Evolutionary conservation across 2,329 filamentous ascomycete species (phyloP), one percentile per base, ranked within the genome.

Genomic region (Botrytis byssoidea): DNA sequence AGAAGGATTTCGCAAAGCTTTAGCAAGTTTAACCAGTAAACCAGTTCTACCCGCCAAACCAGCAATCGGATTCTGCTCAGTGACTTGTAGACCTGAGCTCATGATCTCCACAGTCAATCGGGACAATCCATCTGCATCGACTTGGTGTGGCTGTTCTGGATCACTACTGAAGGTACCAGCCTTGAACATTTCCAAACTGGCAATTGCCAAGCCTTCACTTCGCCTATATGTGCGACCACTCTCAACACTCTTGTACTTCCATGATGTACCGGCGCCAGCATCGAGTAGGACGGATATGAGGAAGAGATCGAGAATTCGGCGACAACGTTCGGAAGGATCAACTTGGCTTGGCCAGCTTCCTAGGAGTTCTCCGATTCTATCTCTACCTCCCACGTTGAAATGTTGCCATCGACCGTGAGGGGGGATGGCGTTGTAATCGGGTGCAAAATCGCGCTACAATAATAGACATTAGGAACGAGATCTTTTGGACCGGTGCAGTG

Each of bases 191-290:
- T 98, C 95, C 79, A 91, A 81, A 76, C 87, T 90, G 10, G 89
- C 89, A 77, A 91, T 90, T 14, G 95, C 95, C 72, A 98, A 87
- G 14, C 95, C 95, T 82, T 98, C 96, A 75, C 94, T 97, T 69
- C 96, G 90, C 70, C 90, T 87, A 83, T 95, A 98, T 59, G 92
- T 83, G 75, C 91, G 92, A 73, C 93, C 94, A 76, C 94, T 97
- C 80, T 97, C 94, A 76, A 91, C 91, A 81, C 94, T 97, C 85
- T 93, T 96, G 85, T 97, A 99, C 78, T 90, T 91, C 96, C 96
- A 99, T 77, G 90, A 88, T 4, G 90, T 95, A 59, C 96, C 96
- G 2, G 96, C 94, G 59, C 96, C 96, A 7, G 96, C 93, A 80
- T 97, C 93, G 14, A 97, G 87, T 68, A 97, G 85, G 12, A 96